These are phyloP conservation scores for Penicillium thymicola DNA, from an alignment of 2,329 filamentous ascomycete species.

Conservation along the genomic window DNA sequence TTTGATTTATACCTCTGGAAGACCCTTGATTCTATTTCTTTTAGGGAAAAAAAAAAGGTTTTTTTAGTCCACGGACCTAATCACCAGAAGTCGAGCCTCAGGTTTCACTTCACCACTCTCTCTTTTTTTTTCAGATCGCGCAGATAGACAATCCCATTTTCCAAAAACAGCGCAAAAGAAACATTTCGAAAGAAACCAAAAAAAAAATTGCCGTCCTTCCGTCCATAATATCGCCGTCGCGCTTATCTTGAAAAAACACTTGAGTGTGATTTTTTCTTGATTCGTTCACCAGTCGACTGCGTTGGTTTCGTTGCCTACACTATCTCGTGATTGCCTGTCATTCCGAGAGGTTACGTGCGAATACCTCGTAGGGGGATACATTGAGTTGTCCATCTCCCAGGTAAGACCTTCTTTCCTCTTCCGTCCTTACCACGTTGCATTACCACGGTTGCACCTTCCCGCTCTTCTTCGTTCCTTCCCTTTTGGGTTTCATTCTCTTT, in stretches of 20 bases:
- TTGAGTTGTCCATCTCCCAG: conserved; percentile 96
- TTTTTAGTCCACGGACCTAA: conserved; percentile 5
- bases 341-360: conserved; percentile 13
- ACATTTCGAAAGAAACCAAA: conserved; percentile 9
- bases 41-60: conserved; percentile 1
- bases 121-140: conserved; percentile 24
- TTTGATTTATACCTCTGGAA: conserved; percentile 3
- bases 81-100: conserved; percentile 3
- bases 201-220: conserved; percentile 17
- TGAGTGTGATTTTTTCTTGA: conserved; percentile 36
- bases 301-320: conserved; percentile 7
- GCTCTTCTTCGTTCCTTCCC: too few relatives aligned
- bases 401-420: conserved; percentile 38
- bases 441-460: background rate
- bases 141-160: conserved; percentile 27
- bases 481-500: background rate
- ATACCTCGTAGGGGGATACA: conserved; percentile 70
- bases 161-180: conserved; percentile 15
- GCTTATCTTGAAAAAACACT: conserved; percentile 34
- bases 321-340: conserved; percentile 8
- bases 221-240: conserved; percentile 13
- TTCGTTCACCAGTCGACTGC: conserved; percentile 10
- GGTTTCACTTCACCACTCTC: conserved; percentile 23
- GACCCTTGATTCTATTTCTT: conserved; percentile 6
- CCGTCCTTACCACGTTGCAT: too few relatives aligned